Evolutionary conservation across 768 basidiomycete species (phyloP), one percentile per base, ranked within the genome.

Genomic region (Clitopilus hobsonii): DNA sequence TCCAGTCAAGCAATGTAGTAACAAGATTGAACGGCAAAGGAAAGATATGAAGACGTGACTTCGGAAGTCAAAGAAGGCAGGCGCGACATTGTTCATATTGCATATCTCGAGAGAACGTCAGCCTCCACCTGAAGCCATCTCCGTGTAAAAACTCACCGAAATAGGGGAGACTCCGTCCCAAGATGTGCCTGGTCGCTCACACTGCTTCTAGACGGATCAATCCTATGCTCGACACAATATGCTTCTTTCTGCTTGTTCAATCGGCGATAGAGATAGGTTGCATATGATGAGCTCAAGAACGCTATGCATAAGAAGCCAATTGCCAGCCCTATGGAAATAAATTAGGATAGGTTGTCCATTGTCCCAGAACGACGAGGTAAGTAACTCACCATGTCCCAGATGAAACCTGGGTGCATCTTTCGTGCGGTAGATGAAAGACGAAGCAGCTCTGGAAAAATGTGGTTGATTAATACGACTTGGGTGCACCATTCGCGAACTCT

Each of bases 91-190:
- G n/a, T n/a, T n/a, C n/a, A n/a, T n/a, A n/a, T n/a, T n/a, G n/a
- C n/a, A n/a, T n/a, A n/a, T n/a, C n/a, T n/a, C n/a, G n/a, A n/a
- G n/a, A n/a, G n/a, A n/a, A n/a, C n/a, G n/a, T n/a, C n/a, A n/a
- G n/a, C n/a, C n/a, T n/a, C n/a, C n/a, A n/a, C n/a, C n/a, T n/a
- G n/a, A n/a, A n/a, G n/a, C n/a, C n/a, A n/a, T n/a, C n/a, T n/a
- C n/a, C n/a, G n/a, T n/a, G n/a, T n/a, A n/a, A n/a, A n/a, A n/a
- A n/a, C 59, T 20, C 41, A 73, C 73, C 75, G 70, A 64, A 75
- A 81, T 25, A 81, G 63, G 45, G 80, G 79, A 41, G 74, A 78
- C 29, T 69, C 59, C 51, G 77, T 72, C n/a, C 76, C 79, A 60
- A 80, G 63, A 2, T 74, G 58, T 27, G 62, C 59, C 56, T 74